Percentiles rank a stretch among this genome's conserved stretches.
Evolutionary conservation across 768 basidiomycete genomes (phyloP).

Genomic region (Suillus bovinus): DNA sequence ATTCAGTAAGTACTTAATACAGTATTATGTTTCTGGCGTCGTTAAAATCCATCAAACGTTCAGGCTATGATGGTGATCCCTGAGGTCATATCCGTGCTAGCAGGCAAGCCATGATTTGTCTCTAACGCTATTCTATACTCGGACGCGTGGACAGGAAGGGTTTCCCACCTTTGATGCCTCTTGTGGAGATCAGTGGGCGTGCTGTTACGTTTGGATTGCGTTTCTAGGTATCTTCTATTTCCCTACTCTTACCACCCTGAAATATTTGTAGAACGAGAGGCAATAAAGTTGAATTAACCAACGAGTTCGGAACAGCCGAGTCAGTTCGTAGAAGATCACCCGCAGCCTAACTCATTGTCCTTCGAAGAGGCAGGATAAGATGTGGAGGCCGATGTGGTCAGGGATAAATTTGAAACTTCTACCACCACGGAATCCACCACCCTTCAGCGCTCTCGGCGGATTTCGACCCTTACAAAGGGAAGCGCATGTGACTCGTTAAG

Average conservation of each 20-base stretch:
- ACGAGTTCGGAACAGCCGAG: neutral
- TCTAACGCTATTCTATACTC: neutral
- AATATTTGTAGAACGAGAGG: neutral
- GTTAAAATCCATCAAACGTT: neutral
- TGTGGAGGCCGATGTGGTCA: neutral
- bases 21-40: neutral
- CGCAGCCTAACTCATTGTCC: neutral
- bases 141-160: neutral
- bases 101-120: neutral
- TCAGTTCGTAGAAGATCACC: neutral
- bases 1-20: neutral
- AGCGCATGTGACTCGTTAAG: neutral
- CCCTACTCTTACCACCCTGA: neutral
- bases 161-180: neutral
- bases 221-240: neutral
- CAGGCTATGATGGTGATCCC: neutral
- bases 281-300: neutral
- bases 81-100: neutral
- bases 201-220: neutral
- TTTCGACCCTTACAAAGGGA: neutral
- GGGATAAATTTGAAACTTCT: neutral
- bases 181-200: neutral
- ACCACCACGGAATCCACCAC: neutral
- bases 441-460: neutral
- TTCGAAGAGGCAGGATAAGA: neutral